These are phyloP conservation scores for Phalaenopsis equestris DNA, from an alignment of 106 monocot genomes.

Conservation along the genomic window DNA sequence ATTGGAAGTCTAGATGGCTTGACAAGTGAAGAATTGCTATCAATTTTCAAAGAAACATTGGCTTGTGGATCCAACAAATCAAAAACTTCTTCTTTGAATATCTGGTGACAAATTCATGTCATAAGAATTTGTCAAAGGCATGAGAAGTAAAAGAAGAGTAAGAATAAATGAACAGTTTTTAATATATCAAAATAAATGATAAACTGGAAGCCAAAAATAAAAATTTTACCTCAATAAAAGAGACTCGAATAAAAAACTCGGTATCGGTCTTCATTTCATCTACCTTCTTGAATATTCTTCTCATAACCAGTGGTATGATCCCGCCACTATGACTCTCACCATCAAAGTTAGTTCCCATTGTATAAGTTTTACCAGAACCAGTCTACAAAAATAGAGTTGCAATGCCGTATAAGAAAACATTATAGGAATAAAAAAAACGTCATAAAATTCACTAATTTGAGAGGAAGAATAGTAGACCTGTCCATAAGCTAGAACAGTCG, in stretches of 20 bases:
- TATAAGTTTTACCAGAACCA: slow-evolving; percentile 97
- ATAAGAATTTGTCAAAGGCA: not conserved
- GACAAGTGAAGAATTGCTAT: slow-evolving; percentile 18
- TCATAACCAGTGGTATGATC: slow-evolving; percentile 85
- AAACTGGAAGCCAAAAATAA: not conserved
- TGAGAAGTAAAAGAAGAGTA: not conserved
- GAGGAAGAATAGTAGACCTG: slow-evolving; percentile 43
- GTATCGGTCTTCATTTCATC: slow-evolving; percentile 29
- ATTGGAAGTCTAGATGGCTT: slow-evolving; percentile 73
- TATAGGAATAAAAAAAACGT: not conserved
- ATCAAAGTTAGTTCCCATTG: slow-evolving; percentile 91
- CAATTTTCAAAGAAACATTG: slow-evolving; percentile 30
- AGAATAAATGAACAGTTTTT: not conserved
- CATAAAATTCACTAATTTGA: not conserved
- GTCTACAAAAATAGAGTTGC: slow-evolving; percentile 37
- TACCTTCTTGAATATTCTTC: slow-evolving; percentile 60
- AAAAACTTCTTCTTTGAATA: slow-evolving; percentile 99
- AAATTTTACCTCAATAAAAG: slow-evolving; percentile 75
- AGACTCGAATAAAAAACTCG: slow-evolving; percentile 85
- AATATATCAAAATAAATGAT: not conserved
- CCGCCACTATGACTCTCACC: slow-evolving; percentile 45
- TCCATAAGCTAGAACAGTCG: slow-evolving; percentile 94
- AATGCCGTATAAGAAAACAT: not conserved
- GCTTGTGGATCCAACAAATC: slow-evolving; percentile 70
- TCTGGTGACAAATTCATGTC: slow-evolving; percentile 30